Evolutionary conservation across 805 yeast species (phyloP).

Genomic region (Barnettozyma siamensis): DNA sequence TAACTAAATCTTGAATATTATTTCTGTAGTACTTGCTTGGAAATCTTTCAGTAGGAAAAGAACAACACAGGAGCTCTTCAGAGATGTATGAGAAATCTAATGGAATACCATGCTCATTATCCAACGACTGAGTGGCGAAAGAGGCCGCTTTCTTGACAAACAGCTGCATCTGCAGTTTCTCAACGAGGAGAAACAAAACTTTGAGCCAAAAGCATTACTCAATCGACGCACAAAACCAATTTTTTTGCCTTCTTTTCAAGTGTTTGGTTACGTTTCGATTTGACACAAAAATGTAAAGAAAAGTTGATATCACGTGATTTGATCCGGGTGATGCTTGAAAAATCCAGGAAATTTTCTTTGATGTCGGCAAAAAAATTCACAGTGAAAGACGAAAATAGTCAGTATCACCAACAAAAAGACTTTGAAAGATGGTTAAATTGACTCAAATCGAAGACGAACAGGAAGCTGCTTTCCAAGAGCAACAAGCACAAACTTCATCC

Average conservation of each 20-base stretch:
- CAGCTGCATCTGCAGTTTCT: too few relatives aligned
- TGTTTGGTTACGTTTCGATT: too few relatives aligned
- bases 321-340: not conserved
- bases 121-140: conserved; percentile 13
- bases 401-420: not conserved
- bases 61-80: conserved; percentile 60
- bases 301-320: not conserved
- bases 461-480: conserved; percentile 29
- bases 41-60: conserved; percentile 58
- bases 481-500: conserved; percentile 29
- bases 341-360: not conserved
- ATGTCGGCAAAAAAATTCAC: conserved; percentile 3
- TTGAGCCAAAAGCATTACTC: too few relatives aligned
- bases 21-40: conserved; percentile 46
- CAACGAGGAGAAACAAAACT: too few relatives aligned
- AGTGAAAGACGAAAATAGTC: not conserved
- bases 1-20: conserved; percentile 43
- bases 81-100: conserved; percentile 68
- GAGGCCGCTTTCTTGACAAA: conserved; percentile 8
- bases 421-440: conserved; percentile 59
- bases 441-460: conserved; percentile 59
- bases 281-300: not conserved
- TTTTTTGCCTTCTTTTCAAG: not conserved
- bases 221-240: not conserved
- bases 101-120: conserved; percentile 26